phyloP scores from a whole-genome alignment of 805 yeast genomes.

The Saccharomycopsis babjevae region DNA sequence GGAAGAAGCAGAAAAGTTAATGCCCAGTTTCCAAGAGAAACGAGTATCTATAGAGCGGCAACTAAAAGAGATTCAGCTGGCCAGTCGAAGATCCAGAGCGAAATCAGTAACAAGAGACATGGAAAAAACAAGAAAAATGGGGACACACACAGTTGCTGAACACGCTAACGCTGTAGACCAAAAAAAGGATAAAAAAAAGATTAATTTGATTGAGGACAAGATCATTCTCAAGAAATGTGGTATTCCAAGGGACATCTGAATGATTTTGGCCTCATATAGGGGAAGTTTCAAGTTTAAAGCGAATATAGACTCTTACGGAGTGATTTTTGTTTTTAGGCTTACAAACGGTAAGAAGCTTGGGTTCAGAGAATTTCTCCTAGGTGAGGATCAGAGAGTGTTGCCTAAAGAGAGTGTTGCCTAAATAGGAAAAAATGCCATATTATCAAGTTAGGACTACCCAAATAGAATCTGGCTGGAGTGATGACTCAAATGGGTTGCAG shows the following conservation, averaged over 20 bases:
- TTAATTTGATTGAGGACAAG: neutral
- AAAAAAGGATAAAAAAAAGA: neutral
- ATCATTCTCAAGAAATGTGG: neutral
- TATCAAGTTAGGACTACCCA: too few relatives aligned
- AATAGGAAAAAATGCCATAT: too few relatives aligned
- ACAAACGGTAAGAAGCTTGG: too few relatives aligned
- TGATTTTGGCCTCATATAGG: neutral
- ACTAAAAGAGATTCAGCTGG: neutral
- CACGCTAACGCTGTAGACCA: too few relatives aligned
- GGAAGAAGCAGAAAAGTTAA: neutral
- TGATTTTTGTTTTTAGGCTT: too few relatives aligned
- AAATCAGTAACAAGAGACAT: neutral
- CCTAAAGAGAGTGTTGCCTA: too few relatives aligned
- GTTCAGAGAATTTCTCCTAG: too few relatives aligned
- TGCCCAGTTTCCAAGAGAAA: neutral
- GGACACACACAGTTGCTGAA: neutral
- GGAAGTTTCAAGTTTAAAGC: too few relatives aligned
- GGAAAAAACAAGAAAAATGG: neutral
- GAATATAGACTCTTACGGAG: too few relatives aligned
- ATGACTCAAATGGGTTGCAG: too few relatives aligned
- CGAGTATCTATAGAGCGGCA: neutral
- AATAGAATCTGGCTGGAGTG: too few relatives aligned
- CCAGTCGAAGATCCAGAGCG: neutral
- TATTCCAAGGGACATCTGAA: neutral
- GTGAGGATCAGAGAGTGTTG: too few relatives aligned